Base-by-base conservation (phyloP, 768 basidiomycete species). In the Hygrophorus russula region DNA sequence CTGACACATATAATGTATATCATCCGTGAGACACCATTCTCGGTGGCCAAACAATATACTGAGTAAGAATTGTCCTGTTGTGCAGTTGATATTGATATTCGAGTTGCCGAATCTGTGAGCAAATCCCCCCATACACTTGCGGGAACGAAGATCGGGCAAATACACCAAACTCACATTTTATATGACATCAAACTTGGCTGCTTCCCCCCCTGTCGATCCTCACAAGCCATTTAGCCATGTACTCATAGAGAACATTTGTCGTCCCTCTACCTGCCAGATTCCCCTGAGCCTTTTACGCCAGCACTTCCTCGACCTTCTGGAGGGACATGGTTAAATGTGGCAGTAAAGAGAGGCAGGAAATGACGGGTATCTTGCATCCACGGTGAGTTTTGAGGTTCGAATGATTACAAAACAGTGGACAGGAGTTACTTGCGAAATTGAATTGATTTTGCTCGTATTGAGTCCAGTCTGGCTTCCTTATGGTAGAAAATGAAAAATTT, bases 151-250 rank as follows among this genome's bases (percentile, higher is more conserved):
- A 24, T 24, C 17, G 10, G 10, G 9, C 33, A n/a, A n/a, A 13
- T n/a, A 35, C 33, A 35, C 33, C n/a, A 35, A n/a, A 35, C 3
- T 24, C 40, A 27, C 40, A 41, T 36, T n/a, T n/a, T 24, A 24
- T 24, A 24, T 24, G 24, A 74, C 52, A 56, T 85, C 79, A 56
- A 87, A 89, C 48, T 73, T 74, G 18, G 88, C 82, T 5, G 78
- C 66, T 55, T 89, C n/a, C 84, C 55, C 84, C 83, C 28, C 86
- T 67, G 41, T 88, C 85, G 50, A 89, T 85, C 59, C 75, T 82
- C 47, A 89, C 56, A 41, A 89, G 60, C 48, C 82, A 68, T 61
- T 88, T 89, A 12, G 82, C 86, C 14, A 88, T 82, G 54, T 84
- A 86, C 1, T 69, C 76, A 53, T 85, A 89, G 10, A 88, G n/a